A percentile compares a stretch with the other conserved stretches of the same genome.
phyloP scores from a whole-genome alignment of 805 yeast genomes.

The Candida parachauliodes region DNA sequence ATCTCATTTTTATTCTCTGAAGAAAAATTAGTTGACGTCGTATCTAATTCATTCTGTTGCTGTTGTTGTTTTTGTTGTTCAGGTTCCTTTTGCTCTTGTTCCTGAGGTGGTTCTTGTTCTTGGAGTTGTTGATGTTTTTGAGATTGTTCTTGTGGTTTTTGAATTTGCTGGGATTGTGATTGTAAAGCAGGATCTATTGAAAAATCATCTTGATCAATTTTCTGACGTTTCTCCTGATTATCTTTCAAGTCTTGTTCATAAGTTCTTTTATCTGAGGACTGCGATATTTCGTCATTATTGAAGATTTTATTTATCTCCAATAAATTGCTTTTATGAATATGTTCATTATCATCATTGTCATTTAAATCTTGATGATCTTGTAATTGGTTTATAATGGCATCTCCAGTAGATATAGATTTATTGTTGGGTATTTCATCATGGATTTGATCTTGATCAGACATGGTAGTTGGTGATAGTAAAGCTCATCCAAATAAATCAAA shows the following conservation, averaged over 20 bases:
- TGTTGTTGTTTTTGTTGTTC: neutral
- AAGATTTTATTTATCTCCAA: conserved; percentile 4
- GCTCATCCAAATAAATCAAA: conserved; percentile 6
- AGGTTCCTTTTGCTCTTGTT: neutral
- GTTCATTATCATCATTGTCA: conserved; percentile 2
- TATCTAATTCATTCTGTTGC: neutral
- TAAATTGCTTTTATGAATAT: conserved; percentile 6
- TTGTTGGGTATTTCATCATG: neutral
- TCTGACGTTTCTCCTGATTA: conserved; percentile 2
- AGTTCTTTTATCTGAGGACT: conserved; percentile 1
- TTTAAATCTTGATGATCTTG: conserved; percentile 4
- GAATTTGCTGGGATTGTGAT: conserved; percentile 4
- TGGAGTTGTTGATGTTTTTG: neutral
- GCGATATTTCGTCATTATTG: conserved; percentile 2
- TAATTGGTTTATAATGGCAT: conserved; percentile 5
- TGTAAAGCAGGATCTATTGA: conserved; percentile 7
- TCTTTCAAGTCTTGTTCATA: neutral
- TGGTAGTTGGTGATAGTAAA: neutral
- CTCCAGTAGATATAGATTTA: conserved; percentile 1
- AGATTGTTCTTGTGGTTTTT: neutral
- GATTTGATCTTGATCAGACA: conserved; percentile 2
- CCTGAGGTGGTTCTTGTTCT: neutral
- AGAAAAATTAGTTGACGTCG: neutral
- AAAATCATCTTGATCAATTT: conserved; percentile 3
- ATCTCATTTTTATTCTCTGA: neutral